Evolutionary conservation across 768 basidiomycete genomes (phyloP), one percentile per base, ranked within the genome.

Genomic region (Tylopilus felleus): DNA sequence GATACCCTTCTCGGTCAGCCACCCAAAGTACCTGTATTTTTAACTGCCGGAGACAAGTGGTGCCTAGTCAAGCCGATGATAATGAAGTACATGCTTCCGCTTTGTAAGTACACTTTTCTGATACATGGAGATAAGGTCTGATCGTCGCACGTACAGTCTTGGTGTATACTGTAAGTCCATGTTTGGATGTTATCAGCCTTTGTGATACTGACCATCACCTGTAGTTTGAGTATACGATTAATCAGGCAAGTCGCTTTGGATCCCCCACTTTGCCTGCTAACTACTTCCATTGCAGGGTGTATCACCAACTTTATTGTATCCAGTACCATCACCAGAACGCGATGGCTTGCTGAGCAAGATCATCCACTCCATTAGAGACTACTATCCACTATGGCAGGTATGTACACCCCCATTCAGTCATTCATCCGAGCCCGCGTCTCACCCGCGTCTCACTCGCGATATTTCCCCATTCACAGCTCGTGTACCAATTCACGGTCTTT

Each of bases 361-460:
- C 55, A 90, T 98, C 52, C 84, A 90, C 62, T 85, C 83, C 1
- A 77, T 93, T 19, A 80, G 93, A 35, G 96, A 98, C 65, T 98
- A 94, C 67, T 98, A 98, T 71, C 94, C 94, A 2, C 80, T 96
- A 38, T 97, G 93, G 90, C 91, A 93, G 85, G 90, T 87, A 56
- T 23, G 77, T 19, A 38, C 8, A 13, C 36, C 1, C 6, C 64
- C 57, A 44, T 53, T 53, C 17, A 39, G 3, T 31, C 44, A 23
- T 52, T n/a, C 46, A 25, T 46, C 14, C 16, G 22, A 49, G 17
- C 50, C 52, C 31, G 22, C 19, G 47, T 49, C 51, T 52, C 29
- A 56, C 44, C 33, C 25, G 41, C 23, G 39, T 33, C 33, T 33
- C 33, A 47, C 19, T 5, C 45, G 36, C 31, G 25, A 25, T 42